Evolutionary conservation across 2,329 filamentous ascomycete species (phyloP), one percentile per base, ranked within the genome.

Genomic region (Xylaria sp.): DNA sequence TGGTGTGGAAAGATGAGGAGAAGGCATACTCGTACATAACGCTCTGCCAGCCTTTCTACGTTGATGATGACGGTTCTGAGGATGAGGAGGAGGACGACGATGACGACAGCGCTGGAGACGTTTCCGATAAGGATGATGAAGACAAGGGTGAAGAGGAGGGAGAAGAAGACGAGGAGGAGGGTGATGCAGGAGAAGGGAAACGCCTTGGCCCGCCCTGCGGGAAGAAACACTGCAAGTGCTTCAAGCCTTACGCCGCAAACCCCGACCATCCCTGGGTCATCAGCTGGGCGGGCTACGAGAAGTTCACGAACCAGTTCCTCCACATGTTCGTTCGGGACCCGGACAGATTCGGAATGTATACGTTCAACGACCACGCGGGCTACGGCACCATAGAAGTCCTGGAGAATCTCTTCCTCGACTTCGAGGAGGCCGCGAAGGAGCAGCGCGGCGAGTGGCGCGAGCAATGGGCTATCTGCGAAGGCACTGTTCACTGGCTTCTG

Each of bases 361-460:
- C 80, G 1, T 84, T 78, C 73, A 85, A 84, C 61, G 81, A 85
- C 68, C 81, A 81, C 56, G 72, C 61, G 5, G 75, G 67, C 3
- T 84, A 83, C 54, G 84, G 83, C 1, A 61, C 76, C 8, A 51
- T 85, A 0, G 83, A 86, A 74, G 71, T 83, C 0, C 28, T 84
- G 4, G 77, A 85, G 72, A 86, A 85, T 61, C 67, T 79, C 6
- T 52, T 85, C 1, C 73, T 83, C 6, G 79, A 83, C 59, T 83
- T 82, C 51, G 72, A 75, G 2, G 80, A 82, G 62, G 80, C 77
- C 3, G 69, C 71, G 8, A 39, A 54, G 8, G 56, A 63, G 46
- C 73, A 73, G 23, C 69, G 71, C 12, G 73, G 79, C 41, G 67
- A 50, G 3, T 80, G 79, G 80, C 78, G 76, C 57, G 79, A 81